Evolutionary conservation across 2,329 filamentous ascomycete species (phyloP).

Genomic region (Sporothrix humicola): DNA sequence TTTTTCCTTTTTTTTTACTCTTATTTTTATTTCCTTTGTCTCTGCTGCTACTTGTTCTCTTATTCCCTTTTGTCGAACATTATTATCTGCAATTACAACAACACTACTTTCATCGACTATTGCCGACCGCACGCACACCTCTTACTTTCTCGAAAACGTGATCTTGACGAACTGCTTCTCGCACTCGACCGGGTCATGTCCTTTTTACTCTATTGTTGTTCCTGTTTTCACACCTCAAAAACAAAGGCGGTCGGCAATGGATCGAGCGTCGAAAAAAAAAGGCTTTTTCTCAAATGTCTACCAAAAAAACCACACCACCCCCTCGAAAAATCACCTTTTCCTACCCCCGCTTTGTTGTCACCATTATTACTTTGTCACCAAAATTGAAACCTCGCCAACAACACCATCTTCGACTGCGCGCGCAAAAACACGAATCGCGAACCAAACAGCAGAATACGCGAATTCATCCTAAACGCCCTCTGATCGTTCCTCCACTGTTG

Average conservation of each 20-base stretch:
- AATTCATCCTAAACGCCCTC: not conserved
- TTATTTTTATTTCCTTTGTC: constrained; percentile 39
- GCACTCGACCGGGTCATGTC: not conserved
- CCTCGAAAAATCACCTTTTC: not conserved
- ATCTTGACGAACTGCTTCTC: not conserved
- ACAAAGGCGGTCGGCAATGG: constrained; percentile 30
- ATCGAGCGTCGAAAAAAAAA: constrained; percentile 25
- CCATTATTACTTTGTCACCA: constrained; percentile 21
- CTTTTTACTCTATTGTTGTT: constrained; percentile 2
- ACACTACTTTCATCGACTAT: not conserved
- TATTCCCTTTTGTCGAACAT: constrained; percentile 26
- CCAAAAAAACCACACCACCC: constrained; percentile 29
- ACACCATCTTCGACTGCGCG: constrained; percentile 14
- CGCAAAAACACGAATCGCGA: constrained; percentile 20
- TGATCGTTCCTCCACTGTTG: too few species aligned
- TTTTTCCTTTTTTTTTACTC: constrained; percentile 43
- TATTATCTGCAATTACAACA: not conserved
- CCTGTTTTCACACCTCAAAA: constrained; percentile 17
- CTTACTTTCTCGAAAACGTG: constrained; percentile 9
- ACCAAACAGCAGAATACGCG: not conserved
- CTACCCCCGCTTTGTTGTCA: constrained; percentile 24
- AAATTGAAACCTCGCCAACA: constrained; percentile 29
- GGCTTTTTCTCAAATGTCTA: constrained; percentile 26
- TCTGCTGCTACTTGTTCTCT: not conserved
- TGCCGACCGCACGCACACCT: constrained; percentile 23